Conservation (phyloP, 1,139 yeast genomes). For the Candida tetrigidarum region DNA sequence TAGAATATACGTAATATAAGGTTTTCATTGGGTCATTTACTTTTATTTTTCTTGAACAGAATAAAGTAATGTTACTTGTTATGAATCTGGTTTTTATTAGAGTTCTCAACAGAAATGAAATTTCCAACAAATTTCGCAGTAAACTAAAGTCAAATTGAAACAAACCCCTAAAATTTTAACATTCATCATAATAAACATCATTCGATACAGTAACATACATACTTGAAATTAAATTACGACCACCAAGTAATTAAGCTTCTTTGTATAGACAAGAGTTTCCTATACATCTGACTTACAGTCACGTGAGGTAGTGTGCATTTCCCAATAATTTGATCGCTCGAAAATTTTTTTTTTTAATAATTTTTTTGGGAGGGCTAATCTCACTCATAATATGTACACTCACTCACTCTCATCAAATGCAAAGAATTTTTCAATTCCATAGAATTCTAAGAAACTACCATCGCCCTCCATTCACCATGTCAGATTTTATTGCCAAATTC, state of each 20-base stretch:
- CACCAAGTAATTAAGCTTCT: no score
- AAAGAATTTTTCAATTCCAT: slow-evolving; percentile 3
- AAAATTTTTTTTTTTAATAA: slow-evolving; percentile 1
- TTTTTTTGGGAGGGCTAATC: no score
- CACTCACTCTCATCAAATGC: slow-evolving; percentile 1
- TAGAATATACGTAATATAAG: no score
- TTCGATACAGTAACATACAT: no score
- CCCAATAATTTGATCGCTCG: neutral
- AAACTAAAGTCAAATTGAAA: neutral
- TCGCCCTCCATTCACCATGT: slow-evolving; percentile 30
- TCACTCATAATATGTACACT: no score
- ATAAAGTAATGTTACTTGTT: no score
- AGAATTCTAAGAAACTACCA: neutral
- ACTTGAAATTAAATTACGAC: no score
- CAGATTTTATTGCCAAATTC: slow-evolving; percentile 47
- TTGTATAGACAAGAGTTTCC: no score
- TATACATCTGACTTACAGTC: no score
- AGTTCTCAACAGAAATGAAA: neutral
- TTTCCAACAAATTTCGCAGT: neutral
- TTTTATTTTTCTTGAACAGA: no score
- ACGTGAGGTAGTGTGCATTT: slow-evolving; percentile 3
- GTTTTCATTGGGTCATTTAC: no score
- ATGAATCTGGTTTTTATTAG: no score
- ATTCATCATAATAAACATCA: neutral
- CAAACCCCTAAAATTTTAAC: neutral